A percentile compares a stretch with the other conserved stretches of the same genome.
These are phyloP conservation scores for Phalaenopsis equestris DNA, from an alignment of 106 monocot genomes.

Conservation along the genomic window DNA sequence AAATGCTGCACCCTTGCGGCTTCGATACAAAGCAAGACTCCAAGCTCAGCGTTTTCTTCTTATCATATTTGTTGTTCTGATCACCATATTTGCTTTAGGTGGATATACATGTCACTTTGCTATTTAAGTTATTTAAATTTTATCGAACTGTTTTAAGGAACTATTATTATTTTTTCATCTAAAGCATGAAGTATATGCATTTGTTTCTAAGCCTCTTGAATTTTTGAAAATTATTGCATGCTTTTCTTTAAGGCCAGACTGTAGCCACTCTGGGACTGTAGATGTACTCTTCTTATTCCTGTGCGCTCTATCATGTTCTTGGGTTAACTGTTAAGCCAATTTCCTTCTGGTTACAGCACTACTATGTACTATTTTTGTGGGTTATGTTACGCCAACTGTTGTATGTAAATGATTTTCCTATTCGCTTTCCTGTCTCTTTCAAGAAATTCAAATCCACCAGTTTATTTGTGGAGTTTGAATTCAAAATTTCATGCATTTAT, in stretches of 20 bases:
- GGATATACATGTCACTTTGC: slow-evolving; percentile 4
- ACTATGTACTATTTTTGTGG: no score
- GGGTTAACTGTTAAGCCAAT: no score
- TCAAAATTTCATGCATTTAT: no score
- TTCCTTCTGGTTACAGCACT: no score
- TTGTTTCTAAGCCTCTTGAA: neutral
- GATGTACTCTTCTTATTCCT: no score
- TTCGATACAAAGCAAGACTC: slow-evolving; percentile 17
- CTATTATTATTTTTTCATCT: neutral
- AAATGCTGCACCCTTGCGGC: slow-evolving; percentile 21
- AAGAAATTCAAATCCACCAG: no score
- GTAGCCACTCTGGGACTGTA: no score
- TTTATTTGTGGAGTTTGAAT: no score
- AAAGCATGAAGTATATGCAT: neutral
- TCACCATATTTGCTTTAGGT: slow-evolving; percentile 45
- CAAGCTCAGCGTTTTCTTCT: slow-evolving; percentile 16
- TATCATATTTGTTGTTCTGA: slow-evolving; percentile 26
- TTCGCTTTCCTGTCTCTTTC: no score
- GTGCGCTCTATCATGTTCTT: no score
- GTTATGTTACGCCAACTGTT: no score
- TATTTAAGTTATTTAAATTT: neutral
- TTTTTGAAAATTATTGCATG: neutral
- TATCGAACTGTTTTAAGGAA: neutral
- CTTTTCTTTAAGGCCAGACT: neutral
- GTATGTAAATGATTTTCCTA: no score